A percentile compares a stretch with the other conserved stretches of the same genome.
These are phyloP conservation scores for Calendula officinalis DNA, from an alignment of 129 eudicot genomes.

Conservation along the genomic window DNA sequence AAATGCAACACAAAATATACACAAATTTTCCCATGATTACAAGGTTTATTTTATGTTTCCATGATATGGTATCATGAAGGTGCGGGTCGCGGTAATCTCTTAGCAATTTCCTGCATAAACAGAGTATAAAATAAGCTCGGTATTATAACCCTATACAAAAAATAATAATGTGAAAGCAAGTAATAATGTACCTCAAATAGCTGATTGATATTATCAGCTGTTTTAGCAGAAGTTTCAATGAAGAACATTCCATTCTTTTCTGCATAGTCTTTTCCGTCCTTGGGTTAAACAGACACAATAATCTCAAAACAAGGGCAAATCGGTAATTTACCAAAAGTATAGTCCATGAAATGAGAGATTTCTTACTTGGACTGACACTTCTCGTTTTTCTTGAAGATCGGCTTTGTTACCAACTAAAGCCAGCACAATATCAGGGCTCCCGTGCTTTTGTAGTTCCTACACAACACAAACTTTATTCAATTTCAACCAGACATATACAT, in stretches of 20 bases:
- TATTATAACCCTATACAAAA: too few relatives aligned
- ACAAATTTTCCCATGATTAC: slow-evolving; percentile 16
- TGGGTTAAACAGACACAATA: not conserved
- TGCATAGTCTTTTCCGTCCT: slow-evolving; percentile 86
- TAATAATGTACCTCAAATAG: slow-evolving; percentile 76
- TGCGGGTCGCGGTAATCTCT: slow-evolving; percentile 76
- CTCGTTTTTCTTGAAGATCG: slow-evolving; percentile 87
- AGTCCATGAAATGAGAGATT: slow-evolving; percentile 1
- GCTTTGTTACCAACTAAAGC: slow-evolving; percentile 99
- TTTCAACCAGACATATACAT: not conserved
- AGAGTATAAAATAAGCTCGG: not conserved
- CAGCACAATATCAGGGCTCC: slow-evolving; percentile 93
- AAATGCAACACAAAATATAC: slow-evolving; percentile 32
- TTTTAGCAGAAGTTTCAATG: slow-evolving; percentile 97
- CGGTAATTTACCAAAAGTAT: not conserved
- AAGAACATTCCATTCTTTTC: slow-evolving; percentile 98
- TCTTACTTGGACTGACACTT: slow-evolving; percentile 84
- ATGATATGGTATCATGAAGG: slow-evolving; percentile 33
- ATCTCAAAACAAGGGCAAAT: slow-evolving; percentile 4
- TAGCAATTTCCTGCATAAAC: slow-evolving; percentile 70
- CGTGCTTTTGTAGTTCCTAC: slow-evolving; percentile 95
- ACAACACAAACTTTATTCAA: slow-evolving; percentile 7
- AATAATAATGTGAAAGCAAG: not conserved
- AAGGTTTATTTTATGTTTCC: slow-evolving; percentile 11
- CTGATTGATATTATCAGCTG: slow-evolving; percentile 98